These are phyloP conservation scores for Penicillium sp. DNA, from an alignment of 2,329 filamentous ascomycete species.

Conservation along the genomic window DNA sequence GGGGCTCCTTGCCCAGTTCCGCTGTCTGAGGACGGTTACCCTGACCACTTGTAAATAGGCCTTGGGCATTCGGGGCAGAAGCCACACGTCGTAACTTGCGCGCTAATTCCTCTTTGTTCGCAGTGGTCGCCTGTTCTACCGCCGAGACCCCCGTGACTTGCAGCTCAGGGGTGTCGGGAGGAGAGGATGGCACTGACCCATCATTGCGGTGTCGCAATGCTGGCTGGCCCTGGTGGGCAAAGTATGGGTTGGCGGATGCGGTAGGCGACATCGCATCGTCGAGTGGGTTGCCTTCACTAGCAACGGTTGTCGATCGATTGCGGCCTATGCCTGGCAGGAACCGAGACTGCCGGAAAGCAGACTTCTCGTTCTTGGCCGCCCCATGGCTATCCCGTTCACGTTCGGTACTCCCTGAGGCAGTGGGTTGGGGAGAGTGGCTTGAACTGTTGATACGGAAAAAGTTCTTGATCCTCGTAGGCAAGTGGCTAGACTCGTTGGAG, in stretches of 20 bases:
- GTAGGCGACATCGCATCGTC: conserved; percentile 90
- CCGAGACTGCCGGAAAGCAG: conserved; percentile 75
- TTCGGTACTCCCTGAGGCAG: conserved; percentile 25
- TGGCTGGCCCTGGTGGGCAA: conserved; percentile 91
- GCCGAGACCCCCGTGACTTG: conserved; percentile 70
- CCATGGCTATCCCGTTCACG: conserved; percentile 45
- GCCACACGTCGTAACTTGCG: conserved; percentile 90
- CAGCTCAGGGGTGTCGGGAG: conserved; percentile 81
- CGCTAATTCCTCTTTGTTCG: conserved; percentile 90
- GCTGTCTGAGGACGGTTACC: conserved; percentile 76
- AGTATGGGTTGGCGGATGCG: conserved; percentile 94
- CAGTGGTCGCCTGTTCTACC: conserved; percentile 66
- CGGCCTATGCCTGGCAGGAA: conserved; percentile 87
- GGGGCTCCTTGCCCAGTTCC: conserved; percentile 79
- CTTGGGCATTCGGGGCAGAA: conserved; percentile 95
- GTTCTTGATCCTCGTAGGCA: conserved; percentile 66
- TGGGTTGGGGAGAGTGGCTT: conserved; percentile 44
- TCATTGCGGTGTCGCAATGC: conserved; percentile 93
- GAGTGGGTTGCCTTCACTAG: conserved; percentile 86
- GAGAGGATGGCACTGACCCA: conserved; percentile 86
- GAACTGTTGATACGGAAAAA: conserved; percentile 67
- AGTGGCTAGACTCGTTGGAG: conserved; percentile 47
- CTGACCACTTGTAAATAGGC: conserved; percentile 69
- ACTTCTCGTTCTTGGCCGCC: conserved; percentile 62
- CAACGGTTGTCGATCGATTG: conserved; percentile 84